Percentiles rank a stretch among this genome's conserved stretches.
Evolutionary conservation across 2,329 filamentous ascomycete genomes (phyloP).

Genomic region (Scedosporium minutisporum): DNA sequence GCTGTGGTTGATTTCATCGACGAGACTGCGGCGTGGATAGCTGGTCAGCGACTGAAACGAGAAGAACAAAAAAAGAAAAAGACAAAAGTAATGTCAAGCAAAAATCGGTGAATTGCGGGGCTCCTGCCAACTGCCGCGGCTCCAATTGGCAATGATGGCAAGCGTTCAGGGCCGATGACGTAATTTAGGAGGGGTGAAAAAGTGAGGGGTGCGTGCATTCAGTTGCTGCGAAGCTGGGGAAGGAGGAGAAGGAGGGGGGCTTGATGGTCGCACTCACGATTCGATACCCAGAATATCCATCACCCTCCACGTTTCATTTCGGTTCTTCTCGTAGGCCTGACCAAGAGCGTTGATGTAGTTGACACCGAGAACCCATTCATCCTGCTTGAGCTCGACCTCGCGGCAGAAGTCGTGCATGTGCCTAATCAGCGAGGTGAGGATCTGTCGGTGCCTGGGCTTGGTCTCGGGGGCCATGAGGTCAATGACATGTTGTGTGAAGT

Average conservation of each 20-base stretch:
- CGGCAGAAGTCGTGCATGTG: constrained; percentile 73
- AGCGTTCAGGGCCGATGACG: background rate
- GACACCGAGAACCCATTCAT: constrained; percentile 69
- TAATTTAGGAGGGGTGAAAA: constrained; percentile 4
- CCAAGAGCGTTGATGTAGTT: constrained; percentile 68
- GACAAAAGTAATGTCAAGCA: background rate
- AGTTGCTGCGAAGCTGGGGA: background rate
- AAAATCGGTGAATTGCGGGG: background rate
- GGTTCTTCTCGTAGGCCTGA: constrained; percentile 54
- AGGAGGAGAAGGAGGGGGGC: background rate
- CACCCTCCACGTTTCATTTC: constrained; percentile 66
- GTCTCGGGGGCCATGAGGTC: constrained; percentile 64
- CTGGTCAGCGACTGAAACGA: background rate
- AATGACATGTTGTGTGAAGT: constrained; percentile 66
- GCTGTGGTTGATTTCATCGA: constrained; percentile 58
- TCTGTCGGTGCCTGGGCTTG: constrained; percentile 51
- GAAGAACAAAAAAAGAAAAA: background rate
- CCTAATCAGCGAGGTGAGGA: constrained; percentile 54
- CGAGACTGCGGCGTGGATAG: constrained; percentile 32
- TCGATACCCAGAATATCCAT: constrained; percentile 68
- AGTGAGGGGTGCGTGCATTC: constrained; percentile 1
- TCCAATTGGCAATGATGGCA: too few relatives aligned
- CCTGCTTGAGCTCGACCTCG: constrained; percentile 65
- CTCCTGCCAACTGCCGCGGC: background rate
- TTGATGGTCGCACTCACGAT: constrained; percentile 32